Base-by-base conservation (phyloP, 768 basidiomycete genomes). In the Russula lepida region DNA sequence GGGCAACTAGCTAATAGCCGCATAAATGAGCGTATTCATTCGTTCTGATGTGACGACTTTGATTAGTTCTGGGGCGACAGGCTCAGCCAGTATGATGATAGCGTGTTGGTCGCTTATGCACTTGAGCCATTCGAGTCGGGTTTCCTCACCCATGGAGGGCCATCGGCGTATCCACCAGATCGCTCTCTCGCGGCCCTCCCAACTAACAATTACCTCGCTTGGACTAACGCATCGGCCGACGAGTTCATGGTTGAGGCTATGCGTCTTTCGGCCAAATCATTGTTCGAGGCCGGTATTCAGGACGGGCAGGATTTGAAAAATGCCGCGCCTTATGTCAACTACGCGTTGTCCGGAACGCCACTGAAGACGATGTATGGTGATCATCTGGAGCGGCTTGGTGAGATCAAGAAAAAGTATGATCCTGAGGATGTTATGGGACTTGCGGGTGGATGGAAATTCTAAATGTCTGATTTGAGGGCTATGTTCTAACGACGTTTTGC, bases 341-440 rank as follows among this genome's bases (percentile, higher is more conserved):
- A 86, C 62, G 84, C 84, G 5, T 71, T 81, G 7, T 71, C 64
- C 39, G 77, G 77, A 56, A 84, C 83, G 4, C 77, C 83, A 0
- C 55, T 84, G 25, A 70, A 76, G 55, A 60, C 69, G 11, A 73
- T 88, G 27, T 86, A 82, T 63, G 84, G 82, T 3, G 64, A 48
- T 3, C 81, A 84, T 60, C 54, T 87, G 3, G 67, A 68, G 13
- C 68, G 52, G 54, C 65, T 86, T 60, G 59, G 68, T 57, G 62
- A 56, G 11, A 69, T 86, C 12, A 82, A 79, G 67, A 66, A 61
- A 58, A 56, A 50, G 23, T 75, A 81, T 55, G 86, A 88, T 68
- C 85, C 85, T 0, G 54, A 71, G 8, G 77, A 81, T 65, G 76
- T 86, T 41, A 88, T 88, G 84, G 78, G 77, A 19, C 77, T 85